Percentiles rank a stretch among this genome's conserved stretches.
phyloP scores from a whole-genome alignment of 306 rosid species.

The Cucurbita argyrosperma region DNA sequence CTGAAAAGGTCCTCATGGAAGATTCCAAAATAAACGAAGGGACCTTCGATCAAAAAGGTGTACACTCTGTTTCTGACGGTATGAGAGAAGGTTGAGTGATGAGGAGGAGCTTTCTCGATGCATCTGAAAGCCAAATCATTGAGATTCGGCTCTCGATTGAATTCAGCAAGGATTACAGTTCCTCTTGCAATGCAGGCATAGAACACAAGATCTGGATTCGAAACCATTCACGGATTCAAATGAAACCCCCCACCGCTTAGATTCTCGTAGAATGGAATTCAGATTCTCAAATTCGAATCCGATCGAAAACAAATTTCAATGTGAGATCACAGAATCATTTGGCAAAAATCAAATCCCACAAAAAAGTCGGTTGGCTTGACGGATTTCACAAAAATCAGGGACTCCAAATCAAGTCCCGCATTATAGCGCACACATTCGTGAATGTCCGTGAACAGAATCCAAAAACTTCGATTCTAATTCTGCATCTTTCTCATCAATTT shows the following conservation, averaged over 20 bases:
- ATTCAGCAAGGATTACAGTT: conserved; percentile 44
- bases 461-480: neutral
- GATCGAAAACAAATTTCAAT: neutral
- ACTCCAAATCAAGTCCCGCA: neutral
- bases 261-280: neutral
- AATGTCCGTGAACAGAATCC: neutral
- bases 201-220: conserved; percentile 46
- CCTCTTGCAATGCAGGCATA: conserved; percentile 67
- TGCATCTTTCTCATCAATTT: neutral
- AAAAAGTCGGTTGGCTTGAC: neutral
- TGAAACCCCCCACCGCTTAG: neutral
- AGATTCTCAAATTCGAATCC: neutral
- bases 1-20: conserved; percentile 28
- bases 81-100: conserved; percentile 51
- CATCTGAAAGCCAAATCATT: conserved; percentile 48
- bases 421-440: neutral
- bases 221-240: conserved; percentile 9
- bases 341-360: neutral
- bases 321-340: neutral
- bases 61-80: conserved; percentile 40
- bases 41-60: conserved; percentile 34
- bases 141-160: conserved; percentile 30
- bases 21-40: conserved; percentile 52
- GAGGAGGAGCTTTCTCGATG: conserved; percentile 41
- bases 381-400: neutral